These are phyloP conservation scores for Pseudocercospora ulei DNA, from an alignment of 2,329 filamentous ascomycete genomes.

Conservation along the genomic window DNA sequence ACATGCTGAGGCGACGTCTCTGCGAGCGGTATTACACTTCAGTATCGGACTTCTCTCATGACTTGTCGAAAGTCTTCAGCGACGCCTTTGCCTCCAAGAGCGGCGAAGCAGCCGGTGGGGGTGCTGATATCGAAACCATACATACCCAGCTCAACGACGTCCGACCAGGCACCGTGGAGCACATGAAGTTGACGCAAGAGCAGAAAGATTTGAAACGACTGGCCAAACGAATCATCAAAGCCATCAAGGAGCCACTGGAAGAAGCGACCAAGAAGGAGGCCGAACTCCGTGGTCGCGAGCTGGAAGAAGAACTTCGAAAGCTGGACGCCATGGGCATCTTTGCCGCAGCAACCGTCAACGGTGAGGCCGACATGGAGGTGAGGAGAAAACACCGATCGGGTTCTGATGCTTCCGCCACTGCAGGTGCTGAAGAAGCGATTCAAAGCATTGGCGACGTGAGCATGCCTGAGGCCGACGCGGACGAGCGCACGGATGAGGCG, in stretches of 20 bases:
- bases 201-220: slow-evolving; percentile 71
- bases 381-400: slow-evolving; percentile 27
- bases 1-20: slow-evolving; percentile 46
- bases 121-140: slow-evolving; percentile 31
- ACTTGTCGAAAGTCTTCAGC: slow-evolving; percentile 49
- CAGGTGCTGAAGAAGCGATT: slow-evolving; percentile 29
- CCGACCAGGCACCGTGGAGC: slow-evolving; percentile 33
- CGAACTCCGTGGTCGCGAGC: slow-evolving; percentile 62
- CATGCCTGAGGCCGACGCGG: slow-evolving; percentile 30
- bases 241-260: slow-evolving; percentile 67
- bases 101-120: slow-evolving; percentile 22
- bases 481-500: slow-evolving; percentile 27
- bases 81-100: slow-evolving; percentile 40
- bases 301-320: slow-evolving; percentile 61
- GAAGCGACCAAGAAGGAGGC: slow-evolving; percentile 68
- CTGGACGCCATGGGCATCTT: slow-evolving; percentile 59
- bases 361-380: slow-evolving; percentile 34
- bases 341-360: slow-evolving; percentile 44
- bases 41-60: slow-evolving; percentile 51
- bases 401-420: slow-evolving; percentile 37
- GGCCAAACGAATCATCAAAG: slow-evolving; percentile 82
- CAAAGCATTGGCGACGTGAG: slow-evolving; percentile 27
- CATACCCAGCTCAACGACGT: slow-evolving; percentile 37
- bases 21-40: slow-evolving; percentile 51
- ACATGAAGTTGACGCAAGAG: slow-evolving; percentile 46